phyloP scores from a whole-genome alignment of 768 basidiomycete species.

The Asterophora lycoperdoides region DNA sequence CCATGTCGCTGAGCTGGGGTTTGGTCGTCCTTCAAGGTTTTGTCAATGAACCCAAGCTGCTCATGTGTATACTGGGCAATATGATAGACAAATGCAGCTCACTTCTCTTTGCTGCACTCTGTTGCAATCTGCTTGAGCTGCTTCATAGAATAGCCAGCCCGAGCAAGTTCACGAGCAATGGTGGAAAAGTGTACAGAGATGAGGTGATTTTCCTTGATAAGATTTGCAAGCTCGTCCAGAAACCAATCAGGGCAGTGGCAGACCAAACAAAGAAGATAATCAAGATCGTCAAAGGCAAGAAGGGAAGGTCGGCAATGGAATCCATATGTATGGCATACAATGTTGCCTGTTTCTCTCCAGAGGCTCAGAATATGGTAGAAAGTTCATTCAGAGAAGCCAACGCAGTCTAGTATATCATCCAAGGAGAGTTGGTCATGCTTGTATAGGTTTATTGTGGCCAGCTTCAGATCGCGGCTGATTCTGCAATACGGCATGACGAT shows the following conservation, averaged over 20 bases:
- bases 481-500: too few relatives aligned
- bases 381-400: constrained; percentile 1
- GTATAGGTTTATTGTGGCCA: too few relatives aligned
- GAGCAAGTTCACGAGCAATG: constrained; percentile 25
- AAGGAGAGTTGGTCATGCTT: too few relatives aligned
- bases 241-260: constrained; percentile 27
- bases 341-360: constrained; percentile 26
- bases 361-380: constrained; percentile 19
- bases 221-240: constrained; percentile 28
- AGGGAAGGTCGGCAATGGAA: constrained; percentile 8
- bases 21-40: constrained; percentile 29
- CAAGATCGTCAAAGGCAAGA: constrained; percentile 16
- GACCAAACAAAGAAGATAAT: constrained; percentile 21
- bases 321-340: constrained; percentile 13
- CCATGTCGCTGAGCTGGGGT: constrained; percentile 19
- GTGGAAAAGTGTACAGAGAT: constrained; percentile 31
- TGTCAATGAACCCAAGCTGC: constrained; percentile 32
- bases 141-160: constrained; percentile 24
- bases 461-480: too few relatives aligned
- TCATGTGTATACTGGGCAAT: constrained; percentile 28
- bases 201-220: constrained; percentile 25
- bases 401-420: too few relatives aligned
- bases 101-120: constrained; percentile 24
- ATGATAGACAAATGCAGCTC: constrained; percentile 20
- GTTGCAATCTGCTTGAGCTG: constrained; percentile 28